Percentiles rank a stretch among this genome's conserved stretches.
Evolutionary conservation across 495 filamentous ascomycete species (phyloP).

Genomic region (Tirmania nivea): DNA sequence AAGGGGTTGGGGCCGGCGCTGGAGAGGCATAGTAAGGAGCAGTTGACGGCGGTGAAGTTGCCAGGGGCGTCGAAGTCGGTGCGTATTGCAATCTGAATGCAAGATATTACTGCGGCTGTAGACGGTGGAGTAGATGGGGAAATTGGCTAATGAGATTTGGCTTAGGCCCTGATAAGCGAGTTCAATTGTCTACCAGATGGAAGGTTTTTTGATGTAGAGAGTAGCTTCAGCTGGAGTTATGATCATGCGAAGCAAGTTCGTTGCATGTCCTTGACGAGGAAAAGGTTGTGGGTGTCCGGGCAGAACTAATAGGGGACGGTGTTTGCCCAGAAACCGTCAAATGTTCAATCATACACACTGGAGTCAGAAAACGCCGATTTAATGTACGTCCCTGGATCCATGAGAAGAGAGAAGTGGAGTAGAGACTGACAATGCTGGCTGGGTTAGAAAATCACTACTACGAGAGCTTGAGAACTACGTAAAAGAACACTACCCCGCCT

Average conservation of each 20-base stretch:
- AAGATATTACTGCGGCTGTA: no score
- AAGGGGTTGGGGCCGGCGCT: constrained; percentile 59
- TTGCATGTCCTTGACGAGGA: background rate
- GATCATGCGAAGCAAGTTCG: constrained; percentile 62
- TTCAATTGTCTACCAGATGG: constrained; percentile 59
- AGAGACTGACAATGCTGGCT: constrained; percentile 1
- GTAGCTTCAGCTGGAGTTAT: constrained; percentile 62
- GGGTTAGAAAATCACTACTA: constrained; percentile 48
- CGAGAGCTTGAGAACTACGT: constrained; percentile 59
- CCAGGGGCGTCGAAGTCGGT: constrained; percentile 64
- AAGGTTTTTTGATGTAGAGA: constrained; percentile 75
- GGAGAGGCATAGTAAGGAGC: constrained; percentile 87
- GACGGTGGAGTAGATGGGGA: no score
- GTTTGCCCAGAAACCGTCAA: constrained; percentile 51
- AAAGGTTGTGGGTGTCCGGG: no score
- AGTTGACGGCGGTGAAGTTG: constrained; percentile 70
- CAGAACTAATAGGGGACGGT: no score
- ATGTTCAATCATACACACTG: constrained; percentile 53
- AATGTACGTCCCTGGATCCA: constrained; percentile 32
- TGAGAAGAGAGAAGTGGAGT: background rate
- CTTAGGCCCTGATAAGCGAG: constrained; percentile 61
- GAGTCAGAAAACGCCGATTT: constrained; percentile 61
- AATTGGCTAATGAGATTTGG: no score
- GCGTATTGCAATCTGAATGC: constrained; percentile 5
- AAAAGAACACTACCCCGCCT: constrained; percentile 65